A percentile compares a stretch with the other conserved stretches of the same genome.
phyloP scores from a whole-genome alignment of 495 filamentous ascomycete species.

The Aspergillus bertholletiae region DNA sequence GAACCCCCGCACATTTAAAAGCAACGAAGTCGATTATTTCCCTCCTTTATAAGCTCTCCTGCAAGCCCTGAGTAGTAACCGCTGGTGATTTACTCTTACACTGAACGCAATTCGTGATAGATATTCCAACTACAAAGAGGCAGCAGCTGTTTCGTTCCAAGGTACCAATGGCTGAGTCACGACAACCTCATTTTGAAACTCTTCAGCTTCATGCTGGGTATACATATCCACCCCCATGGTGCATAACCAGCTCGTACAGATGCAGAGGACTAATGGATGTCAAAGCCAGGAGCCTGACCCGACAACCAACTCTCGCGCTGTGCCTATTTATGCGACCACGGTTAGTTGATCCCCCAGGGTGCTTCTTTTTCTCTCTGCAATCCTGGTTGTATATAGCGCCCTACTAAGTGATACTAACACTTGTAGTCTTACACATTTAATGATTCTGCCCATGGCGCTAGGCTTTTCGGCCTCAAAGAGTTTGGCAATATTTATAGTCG shows the following conservation, averaged over 20 bases:
- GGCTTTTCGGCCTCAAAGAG: conserved; percentile 96
- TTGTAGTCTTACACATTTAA: conserved; percentile 85
- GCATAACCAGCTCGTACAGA: neutral
- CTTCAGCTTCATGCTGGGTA: conserved; percentile 97
- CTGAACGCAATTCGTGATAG: no score
- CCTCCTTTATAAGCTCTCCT: neutral
- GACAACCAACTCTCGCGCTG: conserved; percentile 84
- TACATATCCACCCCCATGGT: conserved; percentile 12
- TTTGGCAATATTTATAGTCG: conserved; percentile 98
- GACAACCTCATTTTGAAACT: conserved; percentile 70
- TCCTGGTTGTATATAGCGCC: neutral
- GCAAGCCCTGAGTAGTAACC: neutral
- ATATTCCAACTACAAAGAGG: neutral
- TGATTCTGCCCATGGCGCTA: conserved; percentile 93
- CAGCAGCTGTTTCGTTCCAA: neutral
- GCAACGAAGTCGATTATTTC: neutral
- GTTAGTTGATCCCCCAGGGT: conserved; percentile 42
- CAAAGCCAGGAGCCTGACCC: conserved; percentile 78
- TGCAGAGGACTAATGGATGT: neutral
- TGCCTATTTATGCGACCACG: conserved; percentile 94
- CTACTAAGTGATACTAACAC: neutral
- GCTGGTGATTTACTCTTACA: no score
- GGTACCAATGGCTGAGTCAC: conserved; percentile 29
- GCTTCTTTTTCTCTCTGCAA: no score
- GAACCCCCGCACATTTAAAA: neutral